Evolutionary conservation across 1,284 basidiomycete genomes (phyloP).

Genomic region (Paramarasmius palmivorus): DNA sequence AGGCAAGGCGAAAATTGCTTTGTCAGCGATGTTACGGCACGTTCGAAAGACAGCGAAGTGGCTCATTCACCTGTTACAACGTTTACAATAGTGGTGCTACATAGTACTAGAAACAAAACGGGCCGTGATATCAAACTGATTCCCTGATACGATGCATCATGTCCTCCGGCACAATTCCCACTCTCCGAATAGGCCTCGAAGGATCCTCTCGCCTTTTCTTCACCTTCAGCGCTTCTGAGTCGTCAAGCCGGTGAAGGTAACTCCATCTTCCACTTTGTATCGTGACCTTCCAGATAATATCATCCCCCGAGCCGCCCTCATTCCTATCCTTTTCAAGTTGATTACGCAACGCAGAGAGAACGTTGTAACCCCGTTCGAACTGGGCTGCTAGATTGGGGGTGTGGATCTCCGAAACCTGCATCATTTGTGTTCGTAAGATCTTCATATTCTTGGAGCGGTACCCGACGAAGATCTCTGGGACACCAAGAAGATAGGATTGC

Average conservation of each 20-base stretch:
- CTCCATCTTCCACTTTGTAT: neutral
- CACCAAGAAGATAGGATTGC: constrained; percentile 6
- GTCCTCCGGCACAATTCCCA: constrained; percentile 4
- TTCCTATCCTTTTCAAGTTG: neutral
- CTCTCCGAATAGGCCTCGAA: neutral
- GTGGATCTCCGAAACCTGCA: neutral
- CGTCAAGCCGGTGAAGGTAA: neutral
- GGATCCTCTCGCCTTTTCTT: constrained; percentile 6
- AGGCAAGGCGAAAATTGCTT: too few relatives aligned
- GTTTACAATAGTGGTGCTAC: too few relatives aligned
- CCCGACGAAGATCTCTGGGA: constrained; percentile 7
- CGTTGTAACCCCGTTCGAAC: neutral
- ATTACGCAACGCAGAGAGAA: neutral
- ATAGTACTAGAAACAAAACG: too few relatives aligned
- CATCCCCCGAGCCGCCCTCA: neutral
- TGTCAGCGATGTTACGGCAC: too few relatives aligned
- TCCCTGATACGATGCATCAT: neutral
- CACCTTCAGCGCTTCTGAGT: neutral
- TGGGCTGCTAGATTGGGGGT: neutral
- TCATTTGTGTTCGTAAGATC: neutral
- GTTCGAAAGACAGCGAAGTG: too few relatives aligned
- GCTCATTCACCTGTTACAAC: too few relatives aligned
- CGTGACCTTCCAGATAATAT: constrained; percentile 3
- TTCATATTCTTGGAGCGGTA: neutral
- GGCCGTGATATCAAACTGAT: too few relatives aligned